Evolutionary conservation across 73 alveolate genomes (phyloP).

Genomic region (Symbiodinium pilosum): DNA sequence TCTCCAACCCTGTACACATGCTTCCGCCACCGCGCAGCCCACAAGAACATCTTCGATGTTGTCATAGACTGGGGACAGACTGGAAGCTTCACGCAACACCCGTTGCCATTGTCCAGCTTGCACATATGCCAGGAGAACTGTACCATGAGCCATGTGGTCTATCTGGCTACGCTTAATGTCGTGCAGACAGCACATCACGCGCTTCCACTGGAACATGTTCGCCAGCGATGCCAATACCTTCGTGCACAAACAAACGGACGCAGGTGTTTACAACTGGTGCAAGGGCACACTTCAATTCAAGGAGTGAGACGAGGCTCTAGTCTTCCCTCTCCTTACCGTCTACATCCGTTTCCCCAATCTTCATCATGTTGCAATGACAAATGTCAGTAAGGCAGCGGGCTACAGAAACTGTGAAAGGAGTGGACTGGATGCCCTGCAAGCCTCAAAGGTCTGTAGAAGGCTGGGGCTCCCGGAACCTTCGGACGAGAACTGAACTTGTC

Average conservation of each 20-base stretch:
- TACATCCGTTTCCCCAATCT: too few relatives aligned
- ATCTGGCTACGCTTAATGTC: neutral
- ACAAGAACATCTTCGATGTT: neutral
- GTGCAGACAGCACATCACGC: neutral
- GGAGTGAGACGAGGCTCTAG: too few relatives aligned
- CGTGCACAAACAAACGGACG: neutral
- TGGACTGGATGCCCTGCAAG: too few relatives aligned
- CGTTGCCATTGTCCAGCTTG: neutral
- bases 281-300: too few relatives aligned
- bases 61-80: neutral
- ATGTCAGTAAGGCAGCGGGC: too few relatives aligned
- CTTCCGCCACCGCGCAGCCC: neutral
- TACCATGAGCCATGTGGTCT: neutral
- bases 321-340: too few relatives aligned
- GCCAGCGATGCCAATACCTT: neutral
- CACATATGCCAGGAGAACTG: neutral
- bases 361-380: too few relatives aligned
- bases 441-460: too few relatives aligned
- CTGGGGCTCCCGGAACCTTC: too few relatives aligned
- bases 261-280: too few relatives aligned
- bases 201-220: neutral
- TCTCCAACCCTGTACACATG: neutral
- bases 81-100: neutral
- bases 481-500: too few relatives aligned
- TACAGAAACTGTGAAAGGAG: too few relatives aligned